Conservation (phyloP, 2,329 filamentous ascomycete species). For the Magnaporthiopsis poae region DNA sequence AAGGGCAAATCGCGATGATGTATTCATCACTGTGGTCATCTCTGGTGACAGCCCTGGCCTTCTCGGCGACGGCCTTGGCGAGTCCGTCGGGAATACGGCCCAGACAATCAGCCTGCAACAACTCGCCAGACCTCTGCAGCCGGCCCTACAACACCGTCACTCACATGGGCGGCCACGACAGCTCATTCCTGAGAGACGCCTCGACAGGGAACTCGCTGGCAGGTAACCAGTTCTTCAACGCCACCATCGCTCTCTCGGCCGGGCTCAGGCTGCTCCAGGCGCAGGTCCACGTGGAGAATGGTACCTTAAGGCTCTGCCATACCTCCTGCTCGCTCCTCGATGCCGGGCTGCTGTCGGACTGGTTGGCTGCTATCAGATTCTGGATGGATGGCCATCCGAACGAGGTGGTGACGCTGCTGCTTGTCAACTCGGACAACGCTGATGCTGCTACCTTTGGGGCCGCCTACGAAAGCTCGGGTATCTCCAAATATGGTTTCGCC, state of each 20-base stretch:
- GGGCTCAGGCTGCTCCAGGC: conserved; percentile 62
- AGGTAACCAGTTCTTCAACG: conserved; percentile 67
- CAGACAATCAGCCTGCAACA: conserved; percentile 55
- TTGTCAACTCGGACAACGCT: conserved; percentile 60
- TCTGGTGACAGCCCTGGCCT: conserved; percentile 1
- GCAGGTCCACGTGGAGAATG: conserved; percentile 56
- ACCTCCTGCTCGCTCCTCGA: conserved; percentile 57
- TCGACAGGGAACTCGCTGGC: conserved; percentile 51
- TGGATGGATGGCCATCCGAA: conserved; percentile 64
- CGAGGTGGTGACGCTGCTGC: conserved; percentile 65
- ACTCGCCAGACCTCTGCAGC: conserved; percentile 63
- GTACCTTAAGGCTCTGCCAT: conserved; percentile 60
- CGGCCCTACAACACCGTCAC: conserved; percentile 67
- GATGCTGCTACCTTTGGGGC: conserved; percentile 43
- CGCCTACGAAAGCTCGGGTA: conserved; percentile 47
- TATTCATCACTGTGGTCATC: background rate
- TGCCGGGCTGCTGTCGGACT: conserved; percentile 53
- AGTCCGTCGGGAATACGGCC: conserved; percentile 1
- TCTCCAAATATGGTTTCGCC: conserved; percentile 52
- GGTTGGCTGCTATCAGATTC: conserved; percentile 52
- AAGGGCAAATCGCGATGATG: background rate
- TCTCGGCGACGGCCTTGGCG: conserved; percentile 2
- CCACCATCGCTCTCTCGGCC: conserved; percentile 58
- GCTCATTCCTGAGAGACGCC: conserved; percentile 58
- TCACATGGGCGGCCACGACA: conserved; percentile 68